phyloP scores from a whole-genome alignment of 306 rosid species.

The Ziziphus jujuba region DNA sequence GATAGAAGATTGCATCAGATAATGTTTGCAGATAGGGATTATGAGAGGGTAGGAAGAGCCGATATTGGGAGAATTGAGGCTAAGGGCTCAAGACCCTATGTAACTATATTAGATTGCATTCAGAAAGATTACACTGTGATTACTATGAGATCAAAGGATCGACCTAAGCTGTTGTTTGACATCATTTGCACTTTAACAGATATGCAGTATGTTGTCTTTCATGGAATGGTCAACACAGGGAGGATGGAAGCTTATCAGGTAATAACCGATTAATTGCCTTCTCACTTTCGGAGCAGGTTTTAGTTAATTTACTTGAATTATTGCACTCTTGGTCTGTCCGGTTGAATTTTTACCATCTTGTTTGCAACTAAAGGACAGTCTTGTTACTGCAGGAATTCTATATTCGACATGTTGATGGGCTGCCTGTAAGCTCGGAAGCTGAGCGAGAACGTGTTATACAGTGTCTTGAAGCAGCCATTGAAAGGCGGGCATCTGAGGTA shows the following conservation, averaged over 20 bases:
- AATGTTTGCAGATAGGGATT: conserved; percentile 95
- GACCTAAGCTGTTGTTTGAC: conserved; percentile 88
- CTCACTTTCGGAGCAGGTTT: no score
- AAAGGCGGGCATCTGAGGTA: conserved; percentile 89
- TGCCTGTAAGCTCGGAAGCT: conserved; percentile 85
- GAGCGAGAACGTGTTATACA: conserved; percentile 79
- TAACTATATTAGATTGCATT: conserved; percentile 63
- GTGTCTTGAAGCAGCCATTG: conserved; percentile 96
- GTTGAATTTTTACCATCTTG: conserved; percentile 3
- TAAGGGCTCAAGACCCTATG: conserved; percentile 58
- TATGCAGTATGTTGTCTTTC: conserved; percentile 92
- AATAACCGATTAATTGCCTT: neutral
- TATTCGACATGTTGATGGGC: conserved; percentile 85
- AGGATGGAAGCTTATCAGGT: conserved; percentile 88
- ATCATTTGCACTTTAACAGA: conserved; percentile 93
- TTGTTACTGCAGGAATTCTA: conserved; percentile 67
- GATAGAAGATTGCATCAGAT: conserved; percentile 92
- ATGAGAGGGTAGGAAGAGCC: conserved; percentile 58
- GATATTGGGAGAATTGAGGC: conserved; percentile 40
- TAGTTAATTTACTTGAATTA: neutral
- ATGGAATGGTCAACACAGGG: conserved; percentile 76
- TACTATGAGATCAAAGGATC: conserved; percentile 78
- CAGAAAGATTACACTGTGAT: conserved; percentile 84
- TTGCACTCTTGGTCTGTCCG: neutral
- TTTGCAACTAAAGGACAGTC: conserved; percentile 1